Evolutionary conservation across 371 early-diverging fungal genomes (phyloP).

Genomic region (Syncephalastrum sp.): DNA sequence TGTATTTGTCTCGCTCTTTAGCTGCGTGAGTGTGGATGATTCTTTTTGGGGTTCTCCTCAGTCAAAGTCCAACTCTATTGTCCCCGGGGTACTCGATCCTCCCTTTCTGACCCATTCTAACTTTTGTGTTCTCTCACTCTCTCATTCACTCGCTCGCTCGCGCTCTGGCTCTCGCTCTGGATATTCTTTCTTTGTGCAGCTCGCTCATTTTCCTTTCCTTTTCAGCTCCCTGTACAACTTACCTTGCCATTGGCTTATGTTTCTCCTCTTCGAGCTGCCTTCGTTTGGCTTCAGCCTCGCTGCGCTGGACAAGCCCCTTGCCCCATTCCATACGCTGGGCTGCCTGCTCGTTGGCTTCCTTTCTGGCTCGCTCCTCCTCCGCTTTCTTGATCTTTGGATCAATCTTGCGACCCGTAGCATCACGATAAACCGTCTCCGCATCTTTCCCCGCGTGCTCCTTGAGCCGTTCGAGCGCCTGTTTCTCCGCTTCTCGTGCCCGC

Average conservation of each 20-base stretch:
- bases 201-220: too few relatives aligned
- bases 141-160: not conserved
- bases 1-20: constrained; percentile 7
- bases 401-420: constrained; percentile 68
- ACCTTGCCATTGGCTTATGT: constrained; percentile 63
- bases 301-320: constrained; percentile 71
- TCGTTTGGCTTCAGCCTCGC: constrained; percentile 48
- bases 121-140: not conserved
- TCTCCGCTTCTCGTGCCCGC: constrained; percentile 39
- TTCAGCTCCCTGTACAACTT: constrained; percentile 13
- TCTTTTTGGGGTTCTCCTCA: constrained; percentile 5
- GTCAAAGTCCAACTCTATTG: not conserved
- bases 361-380: constrained; percentile 53
- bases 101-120: constrained; percentile 2
- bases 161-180: not conserved
- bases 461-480: constrained; percentile 33
- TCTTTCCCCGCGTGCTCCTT: constrained; percentile 40
- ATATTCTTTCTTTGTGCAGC: too few relatives aligned
- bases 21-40: not conserved
- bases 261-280: constrained; percentile 57
- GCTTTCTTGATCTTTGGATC: constrained; percentile 67
- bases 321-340: constrained; percentile 76
- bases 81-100: constrained; percentile 9
- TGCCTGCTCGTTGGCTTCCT: constrained; percentile 63
- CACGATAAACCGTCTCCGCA: constrained; percentile 78